phyloP scores from a whole-genome alignment of 441 rosid genomes.

The Brassica hybrid region DNA sequence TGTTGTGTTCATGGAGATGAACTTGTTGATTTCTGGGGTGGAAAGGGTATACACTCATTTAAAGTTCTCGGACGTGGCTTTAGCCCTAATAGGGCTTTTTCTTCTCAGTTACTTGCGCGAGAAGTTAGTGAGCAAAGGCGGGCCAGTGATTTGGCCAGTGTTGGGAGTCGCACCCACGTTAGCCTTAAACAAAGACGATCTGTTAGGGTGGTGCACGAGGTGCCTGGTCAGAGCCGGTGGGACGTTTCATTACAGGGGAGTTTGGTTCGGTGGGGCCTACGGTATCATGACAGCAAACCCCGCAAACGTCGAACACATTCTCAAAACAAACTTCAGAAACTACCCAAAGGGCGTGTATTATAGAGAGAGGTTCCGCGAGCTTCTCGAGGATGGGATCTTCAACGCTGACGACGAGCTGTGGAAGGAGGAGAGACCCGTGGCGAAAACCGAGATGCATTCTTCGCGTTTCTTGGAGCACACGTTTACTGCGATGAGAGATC shows the following conservation, averaged over 20 bases:
- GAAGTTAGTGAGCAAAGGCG: slow-evolving; percentile 57
- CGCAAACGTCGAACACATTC: slow-evolving; percentile 64
- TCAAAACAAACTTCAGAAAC: slow-evolving; percentile 67
- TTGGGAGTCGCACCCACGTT: slow-evolving; percentile 56
- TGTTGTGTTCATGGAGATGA: slow-evolving; percentile 14
- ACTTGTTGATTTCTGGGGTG: slow-evolving; percentile 19
- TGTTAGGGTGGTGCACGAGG: slow-evolving; percentile 51
- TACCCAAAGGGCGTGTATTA: slow-evolving; percentile 68
- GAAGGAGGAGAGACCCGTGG: slow-evolving; percentile 66
- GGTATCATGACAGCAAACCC: slow-evolving; percentile 66
- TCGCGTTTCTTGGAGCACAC: slow-evolving; percentile 59
- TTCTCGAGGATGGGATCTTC: slow-evolving; percentile 81
- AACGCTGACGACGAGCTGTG: slow-evolving; percentile 63
- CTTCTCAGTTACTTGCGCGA: slow-evolving; percentile 57
- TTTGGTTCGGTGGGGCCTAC: slow-evolving; percentile 60
- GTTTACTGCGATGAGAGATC: slow-evolving; percentile 48
- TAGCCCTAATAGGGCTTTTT: slow-evolving; percentile 55
- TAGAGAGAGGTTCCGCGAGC: slow-evolving; percentile 63
- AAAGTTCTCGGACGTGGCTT: slow-evolving; percentile 48
- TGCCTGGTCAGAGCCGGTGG: slow-evolving; percentile 58
- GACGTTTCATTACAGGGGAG: slow-evolving; percentile 58
- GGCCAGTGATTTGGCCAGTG: slow-evolving; percentile 74
- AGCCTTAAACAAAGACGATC: slow-evolving; percentile 39
- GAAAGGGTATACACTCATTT: slow-evolving; percentile 43
- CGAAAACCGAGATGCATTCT: slow-evolving; percentile 66